These are phyloP conservation scores for Trichocladium uniseriatum DNA, from an alignment of 495 filamentous ascomycete species.

Conservation along the genomic window DNA sequence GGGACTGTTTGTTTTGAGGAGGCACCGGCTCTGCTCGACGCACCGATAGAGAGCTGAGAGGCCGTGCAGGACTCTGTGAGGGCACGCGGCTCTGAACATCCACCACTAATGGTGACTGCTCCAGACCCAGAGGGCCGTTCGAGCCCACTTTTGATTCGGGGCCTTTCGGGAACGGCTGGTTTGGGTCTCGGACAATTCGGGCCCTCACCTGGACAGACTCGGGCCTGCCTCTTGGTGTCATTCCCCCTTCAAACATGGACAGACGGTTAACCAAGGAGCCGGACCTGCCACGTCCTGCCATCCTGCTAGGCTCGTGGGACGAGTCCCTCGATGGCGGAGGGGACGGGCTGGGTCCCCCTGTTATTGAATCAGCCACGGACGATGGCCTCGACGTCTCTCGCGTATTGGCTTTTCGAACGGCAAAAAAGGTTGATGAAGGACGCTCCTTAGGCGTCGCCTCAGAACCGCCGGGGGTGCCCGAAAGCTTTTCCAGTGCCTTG, in stretches of 20 bases:
- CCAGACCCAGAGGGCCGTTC: constrained; percentile 46
- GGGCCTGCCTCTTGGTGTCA: constrained; percentile 36
- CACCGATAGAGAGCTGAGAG: constrained; percentile 8
- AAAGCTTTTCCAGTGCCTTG: constrained; percentile 74
- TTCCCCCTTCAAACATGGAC: constrained; percentile 39
- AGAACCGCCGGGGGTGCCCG: constrained; percentile 29
- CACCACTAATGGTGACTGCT: constrained; percentile 62
- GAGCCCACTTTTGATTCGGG: constrained; percentile 31
- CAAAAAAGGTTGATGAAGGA: constrained; percentile 42
- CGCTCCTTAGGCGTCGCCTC: constrained; percentile 22
- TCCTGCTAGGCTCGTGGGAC: constrained; percentile 29
- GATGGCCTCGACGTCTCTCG: constrained; percentile 36
- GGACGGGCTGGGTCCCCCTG: constrained; percentile 25
- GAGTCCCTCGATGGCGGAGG: constrained; percentile 37
- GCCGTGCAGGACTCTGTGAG: constrained; percentile 11
- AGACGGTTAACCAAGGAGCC: constrained; percentile 39
- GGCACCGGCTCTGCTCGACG: constrained; percentile 10
- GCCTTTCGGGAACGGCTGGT: constrained; percentile 36
- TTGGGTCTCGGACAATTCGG: constrained; percentile 58
- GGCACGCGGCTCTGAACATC: constrained; percentile 49
- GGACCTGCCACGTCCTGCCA: constrained; percentile 27
- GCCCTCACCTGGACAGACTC: constrained; percentile 76
- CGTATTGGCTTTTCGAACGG: constrained; percentile 38
- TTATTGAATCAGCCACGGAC: constrained; percentile 36
- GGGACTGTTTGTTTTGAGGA: constrained; percentile 20